Evolutionary conservation across 305 asterid species (phyloP), one percentile per base, ranked within the genome.

Genomic region (Solanum hybrid): DNA sequence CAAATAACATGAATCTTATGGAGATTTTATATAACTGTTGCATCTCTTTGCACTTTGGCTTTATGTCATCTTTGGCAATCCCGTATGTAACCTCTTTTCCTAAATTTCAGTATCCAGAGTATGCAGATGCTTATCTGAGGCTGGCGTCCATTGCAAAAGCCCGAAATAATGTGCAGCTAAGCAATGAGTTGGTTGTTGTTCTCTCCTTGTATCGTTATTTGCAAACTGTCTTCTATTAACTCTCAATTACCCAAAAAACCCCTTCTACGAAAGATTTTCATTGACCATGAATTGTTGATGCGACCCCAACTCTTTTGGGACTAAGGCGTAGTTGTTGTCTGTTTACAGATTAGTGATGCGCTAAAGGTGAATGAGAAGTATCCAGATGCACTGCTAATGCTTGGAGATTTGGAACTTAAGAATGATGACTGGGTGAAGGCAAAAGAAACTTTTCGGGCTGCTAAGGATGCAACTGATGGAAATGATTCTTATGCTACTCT

Each of bases 391-490:
- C 94, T 97, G 90, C 90, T 97, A 89, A 97, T 97, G 98, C 98
- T 95, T 91, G 99, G 99, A 79, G 99, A 97, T 90, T 92, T 97
- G 94, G 99, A 97, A 93, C 99, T 97, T 89, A 97, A 97, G 95
- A 97, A 97, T 93, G 99, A 97, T 89, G 99, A 97, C 93, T 97
- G 99, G 99, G 99, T 97, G 91, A 97, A 96, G 94, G 99, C 99
- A 51, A 98, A 98, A 93, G 99, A 97, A 93, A 98, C 99, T 87
- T 96, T 98, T 91, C 95, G 98, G 77, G 90, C 91, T 24, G 98
- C 98, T n/a, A 97, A 95, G 93, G 98, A 98, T 87, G 95, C 94
- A 76, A 92, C 95, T 85, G 95, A 92, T 93, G 96, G 96, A 90
- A 96, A 94, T 92, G 99, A 97, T 91, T 95, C 98, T 87, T 98